A percentile compares a stretch with the other conserved stretches of the same genome.
Evolutionary conservation across 805 yeast genomes (phyloP).

Genomic region (Saturnispora hagleri): DNA sequence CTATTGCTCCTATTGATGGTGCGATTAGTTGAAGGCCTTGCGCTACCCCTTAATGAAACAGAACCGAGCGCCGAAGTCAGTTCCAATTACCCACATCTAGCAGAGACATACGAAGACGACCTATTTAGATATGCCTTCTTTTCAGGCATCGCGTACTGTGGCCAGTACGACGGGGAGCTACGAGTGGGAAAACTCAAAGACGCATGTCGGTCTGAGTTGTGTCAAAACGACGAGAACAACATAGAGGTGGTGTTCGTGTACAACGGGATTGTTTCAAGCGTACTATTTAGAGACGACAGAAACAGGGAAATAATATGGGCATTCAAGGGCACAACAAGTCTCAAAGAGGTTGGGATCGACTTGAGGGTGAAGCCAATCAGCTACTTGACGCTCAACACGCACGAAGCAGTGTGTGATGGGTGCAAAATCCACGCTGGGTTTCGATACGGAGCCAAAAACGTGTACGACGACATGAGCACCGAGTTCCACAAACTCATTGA

Average conservation of each 20-base stretch:
- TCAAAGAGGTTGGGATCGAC: slow-evolving; percentile 56
- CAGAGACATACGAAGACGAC: neutral
- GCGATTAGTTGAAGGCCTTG: neutral
- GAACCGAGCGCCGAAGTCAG: neutral
- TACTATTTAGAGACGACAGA: slow-evolving; percentile 40
- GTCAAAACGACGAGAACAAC: neutral
- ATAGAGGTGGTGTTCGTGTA: slow-evolving; percentile 17
- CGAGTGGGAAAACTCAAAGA: neutral
- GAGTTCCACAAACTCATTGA: slow-evolving; percentile 28
- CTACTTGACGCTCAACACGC: slow-evolving; percentile 13
- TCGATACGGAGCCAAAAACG: slow-evolving; percentile 34
- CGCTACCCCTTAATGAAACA: neutral
- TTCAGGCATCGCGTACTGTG: slow-evolving; percentile 1
- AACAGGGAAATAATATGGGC: slow-evolving; percentile 37
- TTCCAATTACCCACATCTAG: neutral
- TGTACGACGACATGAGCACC: slow-evolving; percentile 31
- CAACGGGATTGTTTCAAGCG: slow-evolving; percentile 46
- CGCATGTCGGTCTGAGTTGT: neutral
- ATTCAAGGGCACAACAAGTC: slow-evolving; percentile 56
- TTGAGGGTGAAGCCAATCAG: slow-evolving; percentile 43
- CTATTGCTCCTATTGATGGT: neutral
- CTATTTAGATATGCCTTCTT: neutral
- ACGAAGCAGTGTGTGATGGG: slow-evolving; percentile 31
- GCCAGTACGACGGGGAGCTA: neutral
- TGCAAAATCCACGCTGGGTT: slow-evolving; percentile 65